phyloP scores from a whole-genome alignment of 2,329 filamentous ascomycete species.

The Aspergillus sp. region DNA sequence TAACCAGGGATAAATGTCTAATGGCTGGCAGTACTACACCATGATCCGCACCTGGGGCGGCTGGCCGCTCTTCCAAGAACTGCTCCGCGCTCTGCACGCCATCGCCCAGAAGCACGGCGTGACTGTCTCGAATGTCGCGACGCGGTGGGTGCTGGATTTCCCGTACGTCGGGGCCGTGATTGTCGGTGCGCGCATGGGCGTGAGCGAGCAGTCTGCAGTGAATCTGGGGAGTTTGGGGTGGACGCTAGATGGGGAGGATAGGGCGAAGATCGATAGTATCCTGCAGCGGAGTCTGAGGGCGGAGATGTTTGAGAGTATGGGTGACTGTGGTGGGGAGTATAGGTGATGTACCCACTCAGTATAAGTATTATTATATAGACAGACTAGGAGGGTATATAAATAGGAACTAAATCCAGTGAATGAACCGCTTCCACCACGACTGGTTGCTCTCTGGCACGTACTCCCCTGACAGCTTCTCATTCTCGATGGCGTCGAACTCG shows the following conservation, averaged over 20 bases:
- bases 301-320: conserved; percentile 2
- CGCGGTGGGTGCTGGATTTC: conserved; percentile 2
- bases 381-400: background rate
- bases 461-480: background rate
- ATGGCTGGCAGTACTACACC: background rate
- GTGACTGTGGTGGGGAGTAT: background rate
- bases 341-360: background rate
- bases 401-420: background rate
- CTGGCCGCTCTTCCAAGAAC: background rate
- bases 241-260: background rate
- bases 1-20: background rate
- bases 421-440: background rate
- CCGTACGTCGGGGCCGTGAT: background rate
- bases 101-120: background rate
- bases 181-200: background rate
- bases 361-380: no score
- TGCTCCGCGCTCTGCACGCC: background rate
- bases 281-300: background rate
- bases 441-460: background rate
- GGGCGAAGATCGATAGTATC: background rate
- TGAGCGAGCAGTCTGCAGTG: background rate
- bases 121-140: background rate
- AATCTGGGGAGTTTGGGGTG: background rate
- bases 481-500: background rate
- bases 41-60: background rate